These are phyloP conservation scores for Stachybotrys chartarum DNA, from an alignment of 2,329 filamentous ascomycete species.

Conservation along the genomic window DNA sequence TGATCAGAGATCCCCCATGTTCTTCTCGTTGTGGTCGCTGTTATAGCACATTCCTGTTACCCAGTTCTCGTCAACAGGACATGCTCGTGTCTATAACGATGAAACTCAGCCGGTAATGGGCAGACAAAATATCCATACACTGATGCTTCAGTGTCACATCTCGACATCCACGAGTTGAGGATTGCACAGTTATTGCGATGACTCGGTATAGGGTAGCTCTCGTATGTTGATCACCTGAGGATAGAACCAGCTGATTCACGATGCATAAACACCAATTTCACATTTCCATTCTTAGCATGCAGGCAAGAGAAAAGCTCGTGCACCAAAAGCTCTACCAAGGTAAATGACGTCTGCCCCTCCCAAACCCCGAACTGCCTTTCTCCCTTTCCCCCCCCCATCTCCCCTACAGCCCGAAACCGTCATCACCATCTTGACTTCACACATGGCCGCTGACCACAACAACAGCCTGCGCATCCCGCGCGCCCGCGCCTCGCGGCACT, in stretches of 20 bases:
- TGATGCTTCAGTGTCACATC: no score
- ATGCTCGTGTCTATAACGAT: no score
- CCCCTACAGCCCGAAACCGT: background rate
- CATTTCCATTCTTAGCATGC: background rate
- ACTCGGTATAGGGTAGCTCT: background rate
- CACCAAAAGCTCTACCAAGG: background rate
- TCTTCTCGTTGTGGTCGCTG: no score
- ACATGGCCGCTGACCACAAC: conserved; percentile 14
- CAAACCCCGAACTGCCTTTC: no score
- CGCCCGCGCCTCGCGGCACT: conserved; percentile 6
- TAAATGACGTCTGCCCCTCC: background rate
- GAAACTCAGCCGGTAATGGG: no score
- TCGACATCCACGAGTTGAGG: no score
- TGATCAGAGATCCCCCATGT: no score
- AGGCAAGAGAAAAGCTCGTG: background rate
- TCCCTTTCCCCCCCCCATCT: background rate
- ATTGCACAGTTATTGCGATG: background rate
- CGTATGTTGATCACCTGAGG: background rate
- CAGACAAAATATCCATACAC: no score
- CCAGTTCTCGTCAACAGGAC: no score
- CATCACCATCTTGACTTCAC: no score
- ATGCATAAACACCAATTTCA: conserved; percentile 2
- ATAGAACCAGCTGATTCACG: background rate
- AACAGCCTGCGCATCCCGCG: conserved; percentile 21
- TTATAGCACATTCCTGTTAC: no score